A percentile compares a stretch with the other conserved stretches of the same genome.
Conservation (phyloP, 768 basidiomycete genomes). For the Inosperma sp. region DNA sequence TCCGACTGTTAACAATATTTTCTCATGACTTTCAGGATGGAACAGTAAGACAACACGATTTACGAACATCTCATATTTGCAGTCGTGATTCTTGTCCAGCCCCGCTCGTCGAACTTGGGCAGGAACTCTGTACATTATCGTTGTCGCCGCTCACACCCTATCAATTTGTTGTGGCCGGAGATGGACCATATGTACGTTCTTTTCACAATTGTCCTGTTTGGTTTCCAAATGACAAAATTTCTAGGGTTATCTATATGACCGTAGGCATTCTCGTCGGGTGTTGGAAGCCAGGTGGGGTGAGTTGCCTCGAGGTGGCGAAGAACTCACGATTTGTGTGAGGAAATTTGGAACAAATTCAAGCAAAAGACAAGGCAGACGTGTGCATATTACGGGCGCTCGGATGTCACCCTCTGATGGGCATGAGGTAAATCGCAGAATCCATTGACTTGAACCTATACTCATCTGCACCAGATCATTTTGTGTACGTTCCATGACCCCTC, state of each 20-base stretch:
- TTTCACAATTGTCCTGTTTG: neutral
- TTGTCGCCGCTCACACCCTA: slow-evolving; percentile 77
- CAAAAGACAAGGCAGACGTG: slow-evolving; percentile 19
- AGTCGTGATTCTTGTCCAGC: slow-evolving; percentile 53
- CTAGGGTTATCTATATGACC: slow-evolving; percentile 79
- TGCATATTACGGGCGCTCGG: slow-evolving; percentile 74
- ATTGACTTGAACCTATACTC: neutral
- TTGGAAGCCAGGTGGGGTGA: slow-evolving; percentile 69
- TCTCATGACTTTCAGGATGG: slow-evolving; percentile 55
- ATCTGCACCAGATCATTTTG: slow-evolving; percentile 48
- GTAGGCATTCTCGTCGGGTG: slow-evolving; percentile 61
- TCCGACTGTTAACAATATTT: slow-evolving; percentile 8
- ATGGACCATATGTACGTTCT: slow-evolving; percentile 63
- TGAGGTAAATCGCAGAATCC: slow-evolving; percentile 45
- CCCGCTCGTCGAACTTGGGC: slow-evolving; percentile 60
- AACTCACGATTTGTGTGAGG: slow-evolving; percentile 74
- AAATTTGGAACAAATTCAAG: slow-evolving; percentile 43
- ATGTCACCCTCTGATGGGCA: slow-evolving; percentile 70
- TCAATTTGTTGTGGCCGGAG: slow-evolving; percentile 82
- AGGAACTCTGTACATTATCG: slow-evolving; percentile 68
- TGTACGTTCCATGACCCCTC: slow-evolving; percentile 39
- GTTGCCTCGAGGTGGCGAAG: slow-evolving; percentile 38
- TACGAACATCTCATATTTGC: slow-evolving; percentile 70
- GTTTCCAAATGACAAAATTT: neutral
- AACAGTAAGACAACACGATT: slow-evolving; percentile 82